phyloP scores from a whole-genome alignment of 257 asterid species.

The Ajuga chamaepitys region DNA sequence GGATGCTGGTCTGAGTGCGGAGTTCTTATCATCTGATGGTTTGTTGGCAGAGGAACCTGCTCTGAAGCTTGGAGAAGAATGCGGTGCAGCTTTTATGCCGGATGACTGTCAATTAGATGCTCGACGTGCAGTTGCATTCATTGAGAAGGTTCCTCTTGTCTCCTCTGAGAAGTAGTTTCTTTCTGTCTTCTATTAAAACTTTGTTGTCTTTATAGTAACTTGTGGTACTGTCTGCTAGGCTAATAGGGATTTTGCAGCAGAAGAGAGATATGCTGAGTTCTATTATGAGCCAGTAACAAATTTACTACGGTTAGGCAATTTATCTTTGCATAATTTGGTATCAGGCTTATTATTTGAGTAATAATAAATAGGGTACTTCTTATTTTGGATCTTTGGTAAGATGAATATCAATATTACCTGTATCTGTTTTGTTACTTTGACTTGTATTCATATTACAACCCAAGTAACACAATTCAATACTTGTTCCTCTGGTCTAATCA shows the following conservation, averaged over 20 bases:
- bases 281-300: constrained; percentile 76
- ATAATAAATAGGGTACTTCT: neutral
- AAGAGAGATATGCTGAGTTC: constrained; percentile 94
- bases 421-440: neutral
- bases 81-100: constrained; percentile 74
- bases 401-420: neutral
- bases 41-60: constrained; percentile 68
- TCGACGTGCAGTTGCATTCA: constrained; percentile 53
- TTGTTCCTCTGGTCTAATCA: constrained; percentile 16
- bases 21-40: constrained; percentile 52
- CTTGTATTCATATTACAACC: neutral
- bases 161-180: constrained; percentile 7
- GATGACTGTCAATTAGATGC: constrained; percentile 90
- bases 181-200: neutral
- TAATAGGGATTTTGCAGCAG: constrained; percentile 57
- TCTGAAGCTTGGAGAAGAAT: constrained; percentile 59
- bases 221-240: constrained; percentile 38
- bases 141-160: constrained; percentile 54
- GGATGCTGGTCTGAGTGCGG: constrained; percentile 64
- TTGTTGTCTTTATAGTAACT: constrained; percentile 7
- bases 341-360: neutral
- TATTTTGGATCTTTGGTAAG: neutral
- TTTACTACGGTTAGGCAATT: constrained; percentile 48
- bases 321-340: neutral
- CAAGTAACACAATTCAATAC: neutral